Evolutionary conservation across 768 basidiomycete genomes (phyloP), one percentile per base, ranked within the genome.

Genomic region (Tricholoma matsutake): DNA sequence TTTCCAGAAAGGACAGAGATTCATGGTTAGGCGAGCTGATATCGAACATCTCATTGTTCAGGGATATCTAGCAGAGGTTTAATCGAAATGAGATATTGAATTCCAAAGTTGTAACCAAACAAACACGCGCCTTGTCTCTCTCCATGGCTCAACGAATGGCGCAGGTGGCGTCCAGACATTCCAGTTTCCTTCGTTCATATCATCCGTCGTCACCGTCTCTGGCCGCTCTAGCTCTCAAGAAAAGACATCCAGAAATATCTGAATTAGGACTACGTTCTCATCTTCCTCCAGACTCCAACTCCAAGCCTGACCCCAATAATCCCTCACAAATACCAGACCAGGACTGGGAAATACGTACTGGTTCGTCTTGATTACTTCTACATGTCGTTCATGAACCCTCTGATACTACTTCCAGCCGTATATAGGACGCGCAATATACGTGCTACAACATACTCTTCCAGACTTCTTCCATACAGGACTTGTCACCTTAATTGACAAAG

Each of bases 31-130:
- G 37, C 79, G 93, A 65, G 84, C 91, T 6, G 94, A 96, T 71
- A 88, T 99, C 63, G 97, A 99, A 72, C 89, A 96, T 72, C 81
- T 98, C 66, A 93, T 98, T 66, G 87, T 96, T 1, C 92, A 95
- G 69, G 96, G 96, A 4, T 96, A 89, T 73, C 77, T 99, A 65
- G 92, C 98, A 77, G 87, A 96, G 68, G 87, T 96, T 62, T 88
- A 41, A 58, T 18, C 5, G 10, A 25, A 25, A 25, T 25, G 14
- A 45, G 8, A 8, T 31, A 8, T 53, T 53, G 51, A 53, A 32
- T 53, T 29, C 16, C 51, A 31, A 53, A 53, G 51, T 29, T 18
- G 7, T 32, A 53, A 8, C 29, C 51, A 53, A 53, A 53, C 34
- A 56, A 22, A 43, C 10, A 45, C 18, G 18, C 43, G 43, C 9